Percentiles rank a stretch among this genome's conserved stretches.
Conservation (phyloP, 2,329 filamentous ascomycete genomes). For the Aspergillus tubingensis region DNA sequence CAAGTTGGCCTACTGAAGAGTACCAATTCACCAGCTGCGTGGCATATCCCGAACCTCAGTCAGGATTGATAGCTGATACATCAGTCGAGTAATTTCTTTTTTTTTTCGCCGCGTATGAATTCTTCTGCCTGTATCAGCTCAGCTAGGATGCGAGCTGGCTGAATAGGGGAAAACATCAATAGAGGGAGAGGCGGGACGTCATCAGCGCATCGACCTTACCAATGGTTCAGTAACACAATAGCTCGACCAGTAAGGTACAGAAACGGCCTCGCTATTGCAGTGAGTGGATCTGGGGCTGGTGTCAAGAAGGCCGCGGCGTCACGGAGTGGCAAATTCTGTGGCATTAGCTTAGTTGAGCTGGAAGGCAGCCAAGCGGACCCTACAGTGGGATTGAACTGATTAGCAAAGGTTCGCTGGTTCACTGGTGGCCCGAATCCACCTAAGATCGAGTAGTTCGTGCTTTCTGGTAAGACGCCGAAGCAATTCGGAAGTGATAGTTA, state of each 20-base stretch:
- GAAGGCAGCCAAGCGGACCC: not conserved
- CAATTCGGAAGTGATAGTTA: too few relatives aligned
- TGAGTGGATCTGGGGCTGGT: constrained; percentile 11
- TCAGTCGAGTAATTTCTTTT: not conserved
- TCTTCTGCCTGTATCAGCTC: not conserved
- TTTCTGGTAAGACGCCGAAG: too few relatives aligned
- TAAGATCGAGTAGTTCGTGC: too few relatives aligned
- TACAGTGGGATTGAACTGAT: not conserved
- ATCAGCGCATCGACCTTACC: not conserved
- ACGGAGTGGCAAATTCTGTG: constrained; percentile 13
- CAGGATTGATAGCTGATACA: not conserved
- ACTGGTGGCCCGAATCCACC: not conserved
- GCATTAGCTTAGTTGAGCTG: not conserved
- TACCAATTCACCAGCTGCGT: too few relatives aligned
- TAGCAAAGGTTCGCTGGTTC: not conserved
- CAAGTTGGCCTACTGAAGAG: too few relatives aligned
- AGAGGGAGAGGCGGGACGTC: not conserved
- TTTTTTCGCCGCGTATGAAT: not conserved
- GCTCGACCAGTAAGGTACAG: not conserved
- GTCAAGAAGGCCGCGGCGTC: constrained; percentile 11
- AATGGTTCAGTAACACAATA: not conserved
- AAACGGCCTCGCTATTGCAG: constrained; percentile 13
- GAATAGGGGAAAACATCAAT: constrained; percentile 1
- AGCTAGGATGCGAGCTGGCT: not conserved
- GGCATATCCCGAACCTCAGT: not conserved